Percentiles rank a stretch among this genome's conserved stretches.
Conservation (phyloP, 331 rosid species). For the Pyracantha coccinea region DNA sequence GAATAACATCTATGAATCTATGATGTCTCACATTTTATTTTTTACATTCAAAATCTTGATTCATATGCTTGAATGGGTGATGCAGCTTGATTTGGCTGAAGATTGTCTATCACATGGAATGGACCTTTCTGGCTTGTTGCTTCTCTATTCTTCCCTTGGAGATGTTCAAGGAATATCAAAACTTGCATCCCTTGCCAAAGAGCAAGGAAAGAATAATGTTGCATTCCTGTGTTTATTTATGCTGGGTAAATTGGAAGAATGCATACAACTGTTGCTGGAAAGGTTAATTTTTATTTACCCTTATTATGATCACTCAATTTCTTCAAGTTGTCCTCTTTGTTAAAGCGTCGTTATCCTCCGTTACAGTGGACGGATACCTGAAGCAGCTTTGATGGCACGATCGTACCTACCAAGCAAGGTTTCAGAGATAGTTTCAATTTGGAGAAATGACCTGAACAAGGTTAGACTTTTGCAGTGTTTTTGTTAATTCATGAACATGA, state of each 20-base stretch:
- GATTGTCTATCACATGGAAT: constrained; percentile 33
- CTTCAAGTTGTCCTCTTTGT: not conserved
- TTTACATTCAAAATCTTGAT: not conserved
- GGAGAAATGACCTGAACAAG: constrained; percentile 42
- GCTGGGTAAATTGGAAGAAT: constrained; percentile 44
- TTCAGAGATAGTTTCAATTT: constrained; percentile 33
- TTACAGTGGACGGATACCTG: constrained; percentile 39
- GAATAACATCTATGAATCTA: not conserved
- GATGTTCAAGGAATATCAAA: constrained; percentile 40
- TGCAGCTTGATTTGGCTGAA: constrained; percentile 54
- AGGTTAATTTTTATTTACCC: constrained; percentile 14
- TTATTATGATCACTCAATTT: not conserved
- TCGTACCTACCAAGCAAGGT: constrained; percentile 48
- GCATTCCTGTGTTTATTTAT: constrained; percentile 42
- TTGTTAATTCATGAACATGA: not conserved
- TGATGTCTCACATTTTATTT: not conserved
- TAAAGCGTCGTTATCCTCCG: not conserved
- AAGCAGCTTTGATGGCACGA: constrained; percentile 45
- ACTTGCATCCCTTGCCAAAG: constrained; percentile 43
- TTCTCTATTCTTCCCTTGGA: constrained; percentile 47
- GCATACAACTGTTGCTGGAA: constrained; percentile 42
- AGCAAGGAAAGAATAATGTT: constrained; percentile 45
- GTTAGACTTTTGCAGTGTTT: constrained; percentile 1
- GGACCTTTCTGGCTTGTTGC: constrained; percentile 46
- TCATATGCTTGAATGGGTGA: not conserved